Percentiles rank a stretch among this genome's conserved stretches.
Conservation (phyloP, 305 asterid species). For the Rubia balearica region DNA sequence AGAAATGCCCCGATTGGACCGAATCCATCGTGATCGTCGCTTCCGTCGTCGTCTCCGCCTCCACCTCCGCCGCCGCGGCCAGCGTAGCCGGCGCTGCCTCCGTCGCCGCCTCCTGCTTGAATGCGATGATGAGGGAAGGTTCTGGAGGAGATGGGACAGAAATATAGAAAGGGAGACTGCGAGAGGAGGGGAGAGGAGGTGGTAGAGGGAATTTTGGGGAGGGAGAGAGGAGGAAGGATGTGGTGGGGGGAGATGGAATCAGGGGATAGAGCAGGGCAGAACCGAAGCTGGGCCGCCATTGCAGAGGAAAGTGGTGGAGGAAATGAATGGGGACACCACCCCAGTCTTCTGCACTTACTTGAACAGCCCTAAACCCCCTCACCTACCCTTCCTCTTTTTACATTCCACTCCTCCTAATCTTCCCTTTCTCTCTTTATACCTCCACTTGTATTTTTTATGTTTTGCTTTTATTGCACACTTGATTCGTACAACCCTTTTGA, state of each 20-base stretch:
- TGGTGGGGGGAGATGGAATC: background rate
- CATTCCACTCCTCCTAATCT: no score
- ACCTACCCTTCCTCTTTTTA: no score
- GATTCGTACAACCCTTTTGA: no score
- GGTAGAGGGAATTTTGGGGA: slow-evolving; percentile 2
- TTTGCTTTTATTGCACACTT: no score
- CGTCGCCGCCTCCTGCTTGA: slow-evolving; percentile 16
- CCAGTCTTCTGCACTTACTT: background rate
- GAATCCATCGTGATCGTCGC: slow-evolving; percentile 19
- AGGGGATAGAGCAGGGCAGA: slow-evolving; percentile 22
- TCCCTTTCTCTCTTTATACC: no score
- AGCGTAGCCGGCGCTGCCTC: slow-evolving; percentile 13
- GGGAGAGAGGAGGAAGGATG: slow-evolving; percentile 12
- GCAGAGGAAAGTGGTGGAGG: slow-evolving; percentile 14
- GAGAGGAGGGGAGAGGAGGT: background rate
- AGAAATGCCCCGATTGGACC: slow-evolving; percentile 43
- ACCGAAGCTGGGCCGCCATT: slow-evolving; percentile 31
- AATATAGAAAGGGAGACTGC: background rate
- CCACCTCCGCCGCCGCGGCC: slow-evolving; percentile 21
- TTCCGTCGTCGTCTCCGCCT: slow-evolving; percentile 16
- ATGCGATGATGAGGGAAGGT: slow-evolving; percentile 15
- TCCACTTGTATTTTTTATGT: no score
- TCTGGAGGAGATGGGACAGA: background rate
- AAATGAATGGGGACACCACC: background rate
- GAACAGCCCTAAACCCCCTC: background rate